A percentile compares a stretch with the other conserved stretches of the same genome.
Conservation (phyloP, 2,329 filamentous ascomycete genomes). For the Epicoccum sorghinum region DNA sequence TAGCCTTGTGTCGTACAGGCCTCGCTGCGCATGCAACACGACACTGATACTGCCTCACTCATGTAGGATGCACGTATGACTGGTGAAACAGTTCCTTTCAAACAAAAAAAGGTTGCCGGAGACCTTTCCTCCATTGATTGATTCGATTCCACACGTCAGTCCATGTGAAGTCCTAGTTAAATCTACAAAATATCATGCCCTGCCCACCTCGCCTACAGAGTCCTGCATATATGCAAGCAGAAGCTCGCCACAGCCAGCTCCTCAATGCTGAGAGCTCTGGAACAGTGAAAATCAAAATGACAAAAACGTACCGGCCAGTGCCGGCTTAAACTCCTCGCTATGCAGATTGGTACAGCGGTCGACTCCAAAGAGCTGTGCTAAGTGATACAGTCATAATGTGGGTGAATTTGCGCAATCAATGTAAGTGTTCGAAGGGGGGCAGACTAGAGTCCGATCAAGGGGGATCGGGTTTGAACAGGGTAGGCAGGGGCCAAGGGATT, state of each 20-base stretch:
- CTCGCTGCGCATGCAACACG: not conserved
- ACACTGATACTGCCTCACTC: too few relatives aligned
- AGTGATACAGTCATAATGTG: slow-evolving; percentile 13
- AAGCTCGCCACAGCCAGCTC: slow-evolving; percentile 7
- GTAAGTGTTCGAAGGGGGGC: not conserved
- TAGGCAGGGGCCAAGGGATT: slow-evolving; percentile 14
- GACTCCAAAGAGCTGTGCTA: slow-evolving; percentile 10
- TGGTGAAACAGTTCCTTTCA: too few relatives aligned
- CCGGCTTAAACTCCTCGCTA: slow-evolving; percentile 42
- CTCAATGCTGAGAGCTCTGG: slow-evolving; percentile 27
- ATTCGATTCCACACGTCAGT: too few relatives aligned
- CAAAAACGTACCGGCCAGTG: slow-evolving; percentile 11
- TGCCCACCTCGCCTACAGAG: not conserved
- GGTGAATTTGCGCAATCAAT: slow-evolving; percentile 4
- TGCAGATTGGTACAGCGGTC: slow-evolving; percentile 34
- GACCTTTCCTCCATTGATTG: too few relatives aligned
- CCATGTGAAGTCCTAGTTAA: slow-evolving; percentile 6
- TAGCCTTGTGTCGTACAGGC: not conserved
- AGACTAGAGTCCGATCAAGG: not conserved
- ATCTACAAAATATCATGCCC: slow-evolving; percentile 11
- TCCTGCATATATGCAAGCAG: slow-evolving; percentile 7
- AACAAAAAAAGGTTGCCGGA: too few relatives aligned
- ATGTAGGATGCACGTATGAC: too few relatives aligned
- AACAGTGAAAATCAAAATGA: slow-evolving; percentile 23
- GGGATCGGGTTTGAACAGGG: not conserved